These are phyloP conservation scores for Lactarius trivialis DNA, from an alignment of 768 basidiomycete species.

Conservation along the genomic window DNA sequence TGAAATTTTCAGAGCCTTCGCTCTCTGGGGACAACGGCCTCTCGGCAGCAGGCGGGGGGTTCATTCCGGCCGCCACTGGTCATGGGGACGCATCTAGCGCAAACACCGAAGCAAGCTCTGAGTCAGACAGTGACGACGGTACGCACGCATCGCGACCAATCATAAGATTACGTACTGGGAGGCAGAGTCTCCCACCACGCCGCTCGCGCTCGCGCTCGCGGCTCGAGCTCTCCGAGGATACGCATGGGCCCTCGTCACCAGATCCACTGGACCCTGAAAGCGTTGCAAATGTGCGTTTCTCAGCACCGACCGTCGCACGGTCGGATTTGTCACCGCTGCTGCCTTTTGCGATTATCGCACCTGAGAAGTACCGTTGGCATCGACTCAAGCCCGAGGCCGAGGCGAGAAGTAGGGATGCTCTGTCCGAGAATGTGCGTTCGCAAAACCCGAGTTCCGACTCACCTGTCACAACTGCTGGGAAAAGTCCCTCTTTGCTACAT, in stretches of 20 bases:
- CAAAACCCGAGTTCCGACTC: slow-evolving; percentile 31
- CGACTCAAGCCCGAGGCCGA: slow-evolving; percentile 28
- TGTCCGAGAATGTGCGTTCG: slow-evolving; percentile 42
- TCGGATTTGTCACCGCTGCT: slow-evolving; percentile 51
- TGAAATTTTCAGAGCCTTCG: slow-evolving; percentile 17
- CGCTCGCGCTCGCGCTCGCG: slow-evolving; percentile 70
- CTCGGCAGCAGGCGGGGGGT: slow-evolving; percentile 4
- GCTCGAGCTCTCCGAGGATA: slow-evolving; percentile 51
- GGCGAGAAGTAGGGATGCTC: slow-evolving; percentile 26
- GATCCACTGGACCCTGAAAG: slow-evolving; percentile 60
- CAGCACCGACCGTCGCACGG: slow-evolving; percentile 60
- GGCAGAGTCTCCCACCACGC: slow-evolving; percentile 35
- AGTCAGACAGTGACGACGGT: slow-evolving; percentile 41
- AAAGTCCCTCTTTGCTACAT: slow-evolving; percentile 33
- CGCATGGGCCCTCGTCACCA: slow-evolving; percentile 48
- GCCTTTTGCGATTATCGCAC: slow-evolving; percentile 77
- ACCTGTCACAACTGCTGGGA: slow-evolving; percentile 22
- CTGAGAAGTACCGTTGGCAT: slow-evolving; percentile 47
- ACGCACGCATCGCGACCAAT: slow-evolving; percentile 64
- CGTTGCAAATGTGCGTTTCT: slow-evolving; percentile 71
- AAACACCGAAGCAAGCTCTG: slow-evolving; percentile 29
- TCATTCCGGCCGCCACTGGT: slow-evolving; percentile 23
- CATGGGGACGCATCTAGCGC: slow-evolving; percentile 26
- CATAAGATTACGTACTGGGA: slow-evolving; percentile 60
- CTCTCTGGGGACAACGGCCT: slow-evolving; percentile 4